Evolutionary conservation across 2,329 filamentous ascomycete species (phyloP).

Genomic region (Neocatenulostroma microsporum): DNA sequence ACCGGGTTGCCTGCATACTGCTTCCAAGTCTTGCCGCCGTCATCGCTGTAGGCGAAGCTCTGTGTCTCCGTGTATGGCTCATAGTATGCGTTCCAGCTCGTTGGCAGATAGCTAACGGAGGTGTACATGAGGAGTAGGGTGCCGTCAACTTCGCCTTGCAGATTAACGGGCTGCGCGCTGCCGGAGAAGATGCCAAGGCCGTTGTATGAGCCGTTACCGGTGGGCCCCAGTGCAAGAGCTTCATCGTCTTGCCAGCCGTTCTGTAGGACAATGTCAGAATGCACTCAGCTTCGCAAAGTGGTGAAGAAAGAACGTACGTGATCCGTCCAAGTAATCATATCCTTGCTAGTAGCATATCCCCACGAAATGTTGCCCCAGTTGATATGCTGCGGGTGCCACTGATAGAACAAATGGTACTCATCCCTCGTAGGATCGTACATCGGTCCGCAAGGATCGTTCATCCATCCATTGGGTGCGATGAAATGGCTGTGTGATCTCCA

Average conservation of each 20-base stretch:
- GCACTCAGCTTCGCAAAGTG: no score
- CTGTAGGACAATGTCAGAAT: slow-evolving; percentile 1
- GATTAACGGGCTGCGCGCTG: slow-evolving; percentile 42
- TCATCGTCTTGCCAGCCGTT: slow-evolving; percentile 40
- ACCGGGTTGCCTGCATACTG: slow-evolving; percentile 41
- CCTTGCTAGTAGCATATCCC: slow-evolving; percentile 47
- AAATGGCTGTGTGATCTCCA: slow-evolving; percentile 43
- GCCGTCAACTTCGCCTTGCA: slow-evolving; percentile 39
- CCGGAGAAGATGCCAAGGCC: slow-evolving; percentile 48
- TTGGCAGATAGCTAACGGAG: slow-evolving; percentile 39
- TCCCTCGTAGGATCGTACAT: slow-evolving; percentile 43
- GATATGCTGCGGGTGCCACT: slow-evolving; percentile 43
- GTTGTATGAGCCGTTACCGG: slow-evolving; percentile 39
- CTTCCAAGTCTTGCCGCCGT: slow-evolving; percentile 42
- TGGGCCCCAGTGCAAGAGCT: slow-evolving; percentile 33
- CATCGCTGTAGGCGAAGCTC: slow-evolving; percentile 37
- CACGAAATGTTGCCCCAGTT: slow-evolving; percentile 43
- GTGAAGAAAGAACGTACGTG: neutral
- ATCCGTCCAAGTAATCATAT: slow-evolving; percentile 35
- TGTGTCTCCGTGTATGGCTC: slow-evolving; percentile 40
- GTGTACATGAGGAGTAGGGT: slow-evolving; percentile 43
- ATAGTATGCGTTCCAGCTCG: slow-evolving; percentile 40
- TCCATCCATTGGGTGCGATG: slow-evolving; percentile 40
- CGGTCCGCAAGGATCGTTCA: slow-evolving; percentile 41
- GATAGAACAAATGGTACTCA: slow-evolving; percentile 47